Conservation (phyloP, 2,329 filamentous ascomycete genomes). For the Colletotrichum euphorbiae region DNA sequence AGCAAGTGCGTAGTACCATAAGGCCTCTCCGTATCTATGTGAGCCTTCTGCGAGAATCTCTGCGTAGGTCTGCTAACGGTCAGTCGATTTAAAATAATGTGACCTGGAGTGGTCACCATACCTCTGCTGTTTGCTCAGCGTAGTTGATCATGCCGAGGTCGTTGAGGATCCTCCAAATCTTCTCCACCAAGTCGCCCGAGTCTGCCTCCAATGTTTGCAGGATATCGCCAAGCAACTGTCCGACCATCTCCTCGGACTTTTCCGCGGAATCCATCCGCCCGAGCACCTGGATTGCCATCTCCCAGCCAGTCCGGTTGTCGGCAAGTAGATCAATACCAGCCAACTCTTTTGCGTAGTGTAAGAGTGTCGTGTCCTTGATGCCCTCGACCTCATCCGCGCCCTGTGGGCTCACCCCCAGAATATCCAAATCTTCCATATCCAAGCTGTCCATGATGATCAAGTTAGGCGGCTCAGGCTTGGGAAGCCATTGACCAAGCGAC, state of each 20-base stretch:
- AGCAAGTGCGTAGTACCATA: conserved; percentile 91
- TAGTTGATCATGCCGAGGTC: conserved; percentile 82
- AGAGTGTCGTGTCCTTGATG: conserved; percentile 83
- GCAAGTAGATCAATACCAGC: conserved; percentile 66
- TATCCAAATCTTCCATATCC: conserved; percentile 85
- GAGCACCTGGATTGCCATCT: conserved; percentile 85
- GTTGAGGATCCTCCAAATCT: conserved; percentile 81
- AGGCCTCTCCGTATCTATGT: conserved; percentile 83
- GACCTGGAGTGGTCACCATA: conserved; percentile 54
- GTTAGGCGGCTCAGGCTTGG: conserved; percentile 64
- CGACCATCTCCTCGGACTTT: conserved; percentile 79
- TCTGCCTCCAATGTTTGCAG: conserved; percentile 73
- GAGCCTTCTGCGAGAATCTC: conserved; percentile 79
- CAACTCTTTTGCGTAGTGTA: conserved; percentile 78
- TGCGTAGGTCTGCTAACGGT: conserved; percentile 76
- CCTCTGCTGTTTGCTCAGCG: conserved; percentile 85
- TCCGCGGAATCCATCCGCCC: conserved; percentile 81
- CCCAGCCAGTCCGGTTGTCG: conserved; percentile 79
- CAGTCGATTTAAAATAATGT: conserved; percentile 38
- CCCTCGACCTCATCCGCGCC: conserved; percentile 71
- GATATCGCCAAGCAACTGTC: conserved; percentile 75
- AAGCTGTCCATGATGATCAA: conserved; percentile 73
- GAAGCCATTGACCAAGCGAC: conserved; percentile 85
- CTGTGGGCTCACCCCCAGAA: conserved; percentile 75
- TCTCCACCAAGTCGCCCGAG: conserved; percentile 80